Conservation (phyloP, 2,329 filamentous ascomycete genomes). For the Colletotrichum limetticola region DNA sequence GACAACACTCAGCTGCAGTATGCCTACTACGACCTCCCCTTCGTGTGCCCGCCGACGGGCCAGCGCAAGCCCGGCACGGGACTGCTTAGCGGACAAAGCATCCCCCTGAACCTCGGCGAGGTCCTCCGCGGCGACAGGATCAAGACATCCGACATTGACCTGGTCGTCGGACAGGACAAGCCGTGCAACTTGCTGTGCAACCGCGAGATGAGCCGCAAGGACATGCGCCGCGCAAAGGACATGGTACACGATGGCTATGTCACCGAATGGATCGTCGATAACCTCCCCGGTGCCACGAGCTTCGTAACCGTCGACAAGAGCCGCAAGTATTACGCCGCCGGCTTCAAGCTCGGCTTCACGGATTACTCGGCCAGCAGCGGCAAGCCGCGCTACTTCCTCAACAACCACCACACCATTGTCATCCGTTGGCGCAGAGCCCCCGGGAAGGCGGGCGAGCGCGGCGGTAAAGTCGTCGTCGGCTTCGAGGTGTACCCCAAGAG, state of each 20-base stretch:
- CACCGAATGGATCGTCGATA: slow-evolving; percentile 95
- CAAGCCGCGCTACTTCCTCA: slow-evolving; percentile 76
- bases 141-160: slow-evolving; percentile 83
- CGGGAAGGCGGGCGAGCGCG: slow-evolving; percentile 73
- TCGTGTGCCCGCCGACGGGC: slow-evolving; percentile 84
- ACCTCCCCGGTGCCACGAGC: slow-evolving; percentile 87
- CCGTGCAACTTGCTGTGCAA: slow-evolving; percentile 80
- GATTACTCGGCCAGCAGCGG: slow-evolving; percentile 70
- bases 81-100: slow-evolving; percentile 79
- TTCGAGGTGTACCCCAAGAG: slow-evolving; percentile 94
- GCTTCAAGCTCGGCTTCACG: slow-evolving; percentile 87
- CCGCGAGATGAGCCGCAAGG: slow-evolving; percentile 70
- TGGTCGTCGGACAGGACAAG: slow-evolving; percentile 80
- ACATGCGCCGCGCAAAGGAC: slow-evolving; percentile 74
- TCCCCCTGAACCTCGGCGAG: slow-evolving; percentile 87
- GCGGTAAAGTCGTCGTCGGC: slow-evolving; percentile 84
- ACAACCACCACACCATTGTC: slow-evolving; percentile 90
- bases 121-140: slow-evolving; percentile 89
- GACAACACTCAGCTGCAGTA: slow-evolving; percentile 92
- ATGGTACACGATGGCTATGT: slow-evolving; percentile 84
- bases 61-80: slow-evolving; percentile 72
- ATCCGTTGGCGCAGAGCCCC: slow-evolving; percentile 80
- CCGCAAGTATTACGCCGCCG: slow-evolving; percentile 88
- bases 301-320: slow-evolving; percentile 88
- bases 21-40: slow-evolving; percentile 89